These are phyloP conservation scores for Chalciporus chontae DNA, from an alignment of 768 basidiomycete species.

Conservation along the genomic window DNA sequence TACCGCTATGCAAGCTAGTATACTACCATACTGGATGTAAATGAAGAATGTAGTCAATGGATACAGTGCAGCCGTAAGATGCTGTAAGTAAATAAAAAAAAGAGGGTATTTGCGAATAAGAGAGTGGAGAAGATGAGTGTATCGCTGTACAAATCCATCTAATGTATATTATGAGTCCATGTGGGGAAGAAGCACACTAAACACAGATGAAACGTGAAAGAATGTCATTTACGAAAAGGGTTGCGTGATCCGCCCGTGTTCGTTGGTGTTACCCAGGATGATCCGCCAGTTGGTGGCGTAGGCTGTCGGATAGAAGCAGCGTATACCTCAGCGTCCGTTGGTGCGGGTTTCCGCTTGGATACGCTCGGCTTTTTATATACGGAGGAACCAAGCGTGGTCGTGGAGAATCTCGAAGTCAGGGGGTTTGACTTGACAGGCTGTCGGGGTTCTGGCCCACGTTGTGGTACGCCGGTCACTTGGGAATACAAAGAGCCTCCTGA, in stretches of 20 bases:
- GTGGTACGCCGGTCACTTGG: slow-evolving; percentile 61
- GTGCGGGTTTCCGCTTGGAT: slow-evolving; percentile 26
- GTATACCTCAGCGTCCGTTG: slow-evolving; percentile 61
- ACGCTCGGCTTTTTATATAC: slow-evolving; percentile 29
- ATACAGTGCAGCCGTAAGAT: slow-evolving; percentile 19
- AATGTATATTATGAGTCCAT: slow-evolving; percentile 21
- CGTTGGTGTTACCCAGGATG: slow-evolving; percentile 41
- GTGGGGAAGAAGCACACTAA: slow-evolving; percentile 17
- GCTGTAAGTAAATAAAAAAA: background rate
- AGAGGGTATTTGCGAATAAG: slow-evolving; percentile 6
- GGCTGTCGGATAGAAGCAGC: slow-evolving; percentile 44
- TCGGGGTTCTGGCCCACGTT: slow-evolving; percentile 65
- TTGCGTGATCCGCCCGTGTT: slow-evolving; percentile 49
- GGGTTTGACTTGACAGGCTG: slow-evolving; percentile 56
- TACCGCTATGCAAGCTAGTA: slow-evolving; percentile 15
- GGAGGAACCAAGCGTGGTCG: slow-evolving; percentile 41
- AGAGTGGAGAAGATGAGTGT: background rate
- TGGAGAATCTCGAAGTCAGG: slow-evolving; percentile 47
- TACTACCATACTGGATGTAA: slow-evolving; percentile 12
- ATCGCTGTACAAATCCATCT: slow-evolving; percentile 11
- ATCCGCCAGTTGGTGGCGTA: slow-evolving; percentile 30
- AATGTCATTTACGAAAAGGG: slow-evolving; percentile 47
- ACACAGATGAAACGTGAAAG: slow-evolving; percentile 3
- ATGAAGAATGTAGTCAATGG: slow-evolving; percentile 6
- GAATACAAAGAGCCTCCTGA: slow-evolving; percentile 63